A percentile compares a stretch with the other conserved stretches of the same genome.
Evolutionary conservation across 345 rosid species (phyloP).

Genomic region (Arabis hirsuta): DNA sequence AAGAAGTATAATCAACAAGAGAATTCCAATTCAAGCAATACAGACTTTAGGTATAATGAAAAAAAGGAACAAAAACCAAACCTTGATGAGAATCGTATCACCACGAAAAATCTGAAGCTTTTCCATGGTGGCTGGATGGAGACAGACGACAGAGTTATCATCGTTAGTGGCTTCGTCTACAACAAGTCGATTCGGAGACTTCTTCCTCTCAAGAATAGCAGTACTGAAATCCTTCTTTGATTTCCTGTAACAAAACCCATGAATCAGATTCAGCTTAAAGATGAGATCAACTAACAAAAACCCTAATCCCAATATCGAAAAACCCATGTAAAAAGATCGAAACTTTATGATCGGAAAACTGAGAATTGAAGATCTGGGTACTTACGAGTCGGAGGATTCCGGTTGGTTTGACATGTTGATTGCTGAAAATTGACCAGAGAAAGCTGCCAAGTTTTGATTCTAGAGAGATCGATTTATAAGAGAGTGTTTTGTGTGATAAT

Average conservation of each 20-base stretch:
- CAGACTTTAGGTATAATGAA: background rate
- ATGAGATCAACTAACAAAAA: slow-evolving; percentile 1
- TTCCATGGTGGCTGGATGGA: slow-evolving; percentile 94
- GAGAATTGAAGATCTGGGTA: slow-evolving; percentile 48
- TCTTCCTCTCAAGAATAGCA: slow-evolving; percentile 90
- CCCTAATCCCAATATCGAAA: background rate
- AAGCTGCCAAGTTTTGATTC: background rate
- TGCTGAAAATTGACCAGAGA: background rate
- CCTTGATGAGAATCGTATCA: slow-evolving; percentile 91
- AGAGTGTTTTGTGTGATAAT: background rate
- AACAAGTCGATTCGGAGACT: slow-evolving; percentile 82
- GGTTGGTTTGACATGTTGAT: slow-evolving; percentile 68
- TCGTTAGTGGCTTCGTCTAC: slow-evolving; percentile 92
- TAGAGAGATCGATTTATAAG: slow-evolving; percentile 28
- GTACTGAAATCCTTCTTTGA: slow-evolving; percentile 89
- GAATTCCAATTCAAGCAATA: background rate
- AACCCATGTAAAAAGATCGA: background rate
- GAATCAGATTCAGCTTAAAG: background rate
- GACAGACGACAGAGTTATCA: slow-evolving; percentile 88
- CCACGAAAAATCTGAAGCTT: slow-evolving; percentile 98
- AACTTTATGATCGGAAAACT: background rate
- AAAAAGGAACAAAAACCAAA: slow-evolving; percentile 1
- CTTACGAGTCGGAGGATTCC: slow-evolving; percentile 90
- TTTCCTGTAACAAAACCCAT: slow-evolving; percentile 50
- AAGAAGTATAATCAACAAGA: background rate